Base-by-base conservation (phyloP, 768 basidiomycete species). In the Tulasnella sp. region DNA sequence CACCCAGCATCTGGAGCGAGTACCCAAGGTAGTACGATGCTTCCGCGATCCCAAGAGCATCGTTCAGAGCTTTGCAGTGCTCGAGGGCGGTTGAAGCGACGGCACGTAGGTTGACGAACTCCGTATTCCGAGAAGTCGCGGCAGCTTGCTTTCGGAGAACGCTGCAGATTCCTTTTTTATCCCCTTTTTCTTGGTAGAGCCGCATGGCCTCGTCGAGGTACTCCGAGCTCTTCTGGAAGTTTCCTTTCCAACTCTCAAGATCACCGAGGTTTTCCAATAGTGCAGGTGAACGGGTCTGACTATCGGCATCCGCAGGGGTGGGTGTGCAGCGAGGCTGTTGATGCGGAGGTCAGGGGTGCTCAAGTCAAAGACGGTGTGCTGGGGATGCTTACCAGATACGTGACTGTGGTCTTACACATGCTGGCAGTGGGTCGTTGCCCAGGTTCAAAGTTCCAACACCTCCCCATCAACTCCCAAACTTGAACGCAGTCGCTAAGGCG, bases 201-300 rank as follows among this genome's bases (percentile, higher is more conserved):
- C 3, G 8, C 60, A 64, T 7, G 9, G 60, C 60, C 31, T 31
- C 28, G 28, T 31, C 24, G 31, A 64, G n/a, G 24, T 64, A 64
- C 12, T 3, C 6, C 5, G 24, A 64, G 60, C 60, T 64, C 31
- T 28, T 24, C 8, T 7, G 4, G 16, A 24, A 7, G 12, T 64
- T 64, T 64, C 60, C 60, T 31, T 64, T 64, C 60, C 60, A 64
- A 24, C 31, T 64, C 60, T 64, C 60, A 24, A 64, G 60, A 28
- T 31, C 20, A 24, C 60, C 60, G 24, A 64, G 31, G 31, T n/a
- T 64, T 9, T 64, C n/a, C 12, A 64, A 8, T 1, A 64, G 60
- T 31, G 20, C n/a, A 31, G 60, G 5, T 12, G 60, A 64, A 0
- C 28, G 60, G 20, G n/a, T 64, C 60, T 31, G 60, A 28, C 16